Evolutionary conservation across 169 alveolate genomes (phyloP).

Genomic region (Babesia divergens): DNA sequence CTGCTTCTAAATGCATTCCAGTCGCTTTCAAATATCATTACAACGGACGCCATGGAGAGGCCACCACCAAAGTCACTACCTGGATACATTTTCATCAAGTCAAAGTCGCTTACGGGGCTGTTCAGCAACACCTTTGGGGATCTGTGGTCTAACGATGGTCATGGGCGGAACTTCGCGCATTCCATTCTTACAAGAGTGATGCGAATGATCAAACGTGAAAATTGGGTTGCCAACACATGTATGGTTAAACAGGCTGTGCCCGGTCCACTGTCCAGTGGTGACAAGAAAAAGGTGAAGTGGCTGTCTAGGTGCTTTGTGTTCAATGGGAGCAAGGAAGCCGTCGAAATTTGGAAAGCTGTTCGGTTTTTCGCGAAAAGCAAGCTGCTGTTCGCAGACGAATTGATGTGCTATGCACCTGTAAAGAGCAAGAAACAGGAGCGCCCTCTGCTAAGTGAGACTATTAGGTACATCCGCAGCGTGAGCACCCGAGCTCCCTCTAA

Average conservation of each 20-base stretch:
- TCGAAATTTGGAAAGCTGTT: constrained; percentile 25
- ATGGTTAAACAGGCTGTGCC: constrained; percentile 17
- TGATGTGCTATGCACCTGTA: constrained; percentile 34
- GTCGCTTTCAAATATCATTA: neutral
- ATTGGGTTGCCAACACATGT: constrained; percentile 30
- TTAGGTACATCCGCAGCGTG: constrained; percentile 57
- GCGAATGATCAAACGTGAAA: constrained; percentile 12
- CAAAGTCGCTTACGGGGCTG: neutral
- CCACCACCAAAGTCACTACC: constrained; percentile 42
- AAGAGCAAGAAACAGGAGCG: constrained; percentile 54
- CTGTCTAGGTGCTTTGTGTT: constrained; percentile 13
- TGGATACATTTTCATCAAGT: constrained; percentile 27
- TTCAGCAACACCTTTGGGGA: constrained; percentile 17
- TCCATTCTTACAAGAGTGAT: constrained; percentile 7
- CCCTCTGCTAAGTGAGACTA: constrained; percentile 49
- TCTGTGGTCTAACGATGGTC: constrained; percentile 4
- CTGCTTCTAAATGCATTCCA: constrained; percentile 25
- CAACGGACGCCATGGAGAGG: constrained; percentile 22
- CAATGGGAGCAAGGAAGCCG: constrained; percentile 28
- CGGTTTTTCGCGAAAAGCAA: constrained; percentile 13
- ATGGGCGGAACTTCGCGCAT: constrained; percentile 11
- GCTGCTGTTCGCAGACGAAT: constrained; percentile 20
- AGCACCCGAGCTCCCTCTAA: constrained; percentile 74
- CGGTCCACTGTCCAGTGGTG: neutral
- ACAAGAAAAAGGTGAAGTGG: neutral